Evolutionary conservation across 441 rosid genomes (phyloP).

Genomic region (Syzygium syzygioides): DNA sequence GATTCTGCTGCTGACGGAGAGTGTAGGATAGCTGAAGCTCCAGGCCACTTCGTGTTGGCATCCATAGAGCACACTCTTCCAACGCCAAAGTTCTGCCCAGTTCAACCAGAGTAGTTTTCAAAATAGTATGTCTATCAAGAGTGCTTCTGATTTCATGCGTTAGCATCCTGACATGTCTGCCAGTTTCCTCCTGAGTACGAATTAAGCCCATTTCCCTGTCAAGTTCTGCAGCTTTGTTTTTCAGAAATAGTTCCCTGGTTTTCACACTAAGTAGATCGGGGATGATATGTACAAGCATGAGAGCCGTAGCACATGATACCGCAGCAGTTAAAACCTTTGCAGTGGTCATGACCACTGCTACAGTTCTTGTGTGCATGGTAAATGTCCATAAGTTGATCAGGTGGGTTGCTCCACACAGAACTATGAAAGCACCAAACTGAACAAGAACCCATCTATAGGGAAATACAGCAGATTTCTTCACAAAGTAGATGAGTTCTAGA

Average conservation of each 20-base stretch:
- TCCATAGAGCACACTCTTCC: slow-evolving; percentile 99
- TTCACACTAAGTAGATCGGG: slow-evolving; percentile 92
- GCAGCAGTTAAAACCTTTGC: slow-evolving; percentile 78
- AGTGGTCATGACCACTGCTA: slow-evolving; percentile 77
- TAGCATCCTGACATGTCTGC: slow-evolving; percentile 95
- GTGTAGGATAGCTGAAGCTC: slow-evolving; percentile 93
- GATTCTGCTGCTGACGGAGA: slow-evolving; percentile 92
- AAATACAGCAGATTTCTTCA: slow-evolving; percentile 90
- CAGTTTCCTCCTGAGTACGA: slow-evolving; percentile 96
- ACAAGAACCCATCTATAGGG: slow-evolving; percentile 99
- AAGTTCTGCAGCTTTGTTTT: slow-evolving; percentile 92
- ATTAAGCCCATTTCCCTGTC: slow-evolving; percentile 97
- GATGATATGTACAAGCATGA: slow-evolving; percentile 96
- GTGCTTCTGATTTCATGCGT: slow-evolving; percentile 98
- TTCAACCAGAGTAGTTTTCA: slow-evolving; percentile 89
- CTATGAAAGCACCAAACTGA: slow-evolving; percentile 98
- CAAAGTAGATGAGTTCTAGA: slow-evolving; percentile 87
- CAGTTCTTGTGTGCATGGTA: slow-evolving; percentile 58
- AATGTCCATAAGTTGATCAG: slow-evolving; percentile 94
- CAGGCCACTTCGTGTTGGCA: slow-evolving; percentile 98
- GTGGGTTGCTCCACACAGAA: slow-evolving; percentile 95
- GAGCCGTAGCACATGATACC: slow-evolving; percentile 95
- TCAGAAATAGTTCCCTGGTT: slow-evolving; percentile 82
- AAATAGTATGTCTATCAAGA: slow-evolving; percentile 85
- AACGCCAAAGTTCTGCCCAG: slow-evolving; percentile 82